Evolutionary conservation across 345 rosid species (phyloP).

Genomic region (Lepidium aucheri): DNA sequence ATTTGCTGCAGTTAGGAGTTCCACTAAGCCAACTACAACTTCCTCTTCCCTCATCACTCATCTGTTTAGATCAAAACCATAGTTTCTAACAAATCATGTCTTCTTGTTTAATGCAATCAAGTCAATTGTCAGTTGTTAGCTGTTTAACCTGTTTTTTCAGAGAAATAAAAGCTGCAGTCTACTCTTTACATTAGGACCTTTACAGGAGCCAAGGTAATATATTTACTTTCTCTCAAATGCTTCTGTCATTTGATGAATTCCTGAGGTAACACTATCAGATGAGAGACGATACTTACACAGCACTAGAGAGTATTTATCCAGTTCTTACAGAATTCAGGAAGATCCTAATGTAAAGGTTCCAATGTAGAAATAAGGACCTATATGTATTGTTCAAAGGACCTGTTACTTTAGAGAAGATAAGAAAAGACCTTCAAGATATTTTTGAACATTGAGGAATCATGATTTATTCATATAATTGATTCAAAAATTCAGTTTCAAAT

Average conservation of each 20-base stretch:
- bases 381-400: too few relatives aligned
- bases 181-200: too few relatives aligned
- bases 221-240: neutral
- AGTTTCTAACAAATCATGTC: neutral
- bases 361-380: too few relatives aligned
- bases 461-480: slow-evolving; percentile 5
- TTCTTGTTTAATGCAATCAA: slow-evolving; percentile 38
- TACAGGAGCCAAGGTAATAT: slow-evolving; percentile 85
- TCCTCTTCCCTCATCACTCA: neutral
- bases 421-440: neutral
- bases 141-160: neutral
- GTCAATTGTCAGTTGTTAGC: slow-evolving; percentile 62
- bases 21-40: slow-evolving; percentile 59
- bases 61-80: neutral
- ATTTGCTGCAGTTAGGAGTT: slow-evolving; percentile 64
- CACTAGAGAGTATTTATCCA: slow-evolving; percentile 83
- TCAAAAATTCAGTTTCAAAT: slow-evolving; percentile 13
- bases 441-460: neutral
- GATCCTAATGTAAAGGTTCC: neutral
- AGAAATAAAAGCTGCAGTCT: too few relatives aligned
- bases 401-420: neutral
- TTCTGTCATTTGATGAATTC: slow-evolving; percentile 5
- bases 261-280: slow-evolving; percentile 30
- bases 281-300: slow-evolving; percentile 65
- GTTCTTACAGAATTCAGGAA: slow-evolving; percentile 64